A percentile compares a stretch with the other conserved stretches of the same genome.
phyloP scores from a whole-genome alignment of 768 basidiomycete genomes.

The Tephrocybe sp. region DNA sequence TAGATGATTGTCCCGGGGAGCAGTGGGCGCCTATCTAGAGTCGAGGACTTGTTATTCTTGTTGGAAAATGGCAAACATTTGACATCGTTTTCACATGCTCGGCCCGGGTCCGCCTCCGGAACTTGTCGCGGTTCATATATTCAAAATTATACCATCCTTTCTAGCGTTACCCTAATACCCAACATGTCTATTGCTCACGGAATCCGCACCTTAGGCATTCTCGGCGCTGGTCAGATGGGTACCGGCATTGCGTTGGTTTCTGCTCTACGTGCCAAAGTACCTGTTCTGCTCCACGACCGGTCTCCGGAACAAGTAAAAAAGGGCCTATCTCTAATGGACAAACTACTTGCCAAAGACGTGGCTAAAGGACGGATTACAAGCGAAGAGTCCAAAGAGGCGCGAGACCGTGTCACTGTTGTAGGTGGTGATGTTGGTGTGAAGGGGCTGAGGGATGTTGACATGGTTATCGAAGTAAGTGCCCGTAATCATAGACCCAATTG shows the following conservation, averaged over 20 bases:
- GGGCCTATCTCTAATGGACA: slow-evolving; percentile 74
- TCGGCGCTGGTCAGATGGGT: slow-evolving; percentile 90
- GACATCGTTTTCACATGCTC: slow-evolving; percentile 8
- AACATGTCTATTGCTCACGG: slow-evolving; percentile 66
- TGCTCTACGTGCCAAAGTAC: slow-evolving; percentile 81
- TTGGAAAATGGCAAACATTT: background rate
- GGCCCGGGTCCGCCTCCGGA: background rate
- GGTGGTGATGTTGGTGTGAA: slow-evolving; percentile 47
- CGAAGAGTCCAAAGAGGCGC: slow-evolving; percentile 72
- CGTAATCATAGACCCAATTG: background rate
- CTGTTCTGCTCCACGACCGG: slow-evolving; percentile 83
- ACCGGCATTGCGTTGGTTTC: slow-evolving; percentile 90
- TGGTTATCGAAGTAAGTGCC: slow-evolving; percentile 80
- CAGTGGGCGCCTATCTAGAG: too few relatives aligned
- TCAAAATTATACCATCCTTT: background rate
- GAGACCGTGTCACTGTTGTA: slow-evolving; percentile 63
- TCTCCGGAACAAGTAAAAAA: slow-evolving; percentile 72
- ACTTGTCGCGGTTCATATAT: background rate
- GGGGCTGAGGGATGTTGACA: slow-evolving; percentile 77
- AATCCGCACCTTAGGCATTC: slow-evolving; percentile 72
- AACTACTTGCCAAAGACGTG: slow-evolving; percentile 87
- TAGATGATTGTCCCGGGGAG: too few relatives aligned
- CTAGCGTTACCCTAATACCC: background rate
- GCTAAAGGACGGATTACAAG: slow-evolving; percentile 73
- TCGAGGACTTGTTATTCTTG: too few relatives aligned